Conservation (phyloP, 78 protist genomes). For the Creolimax fragrantissima region DNA sequence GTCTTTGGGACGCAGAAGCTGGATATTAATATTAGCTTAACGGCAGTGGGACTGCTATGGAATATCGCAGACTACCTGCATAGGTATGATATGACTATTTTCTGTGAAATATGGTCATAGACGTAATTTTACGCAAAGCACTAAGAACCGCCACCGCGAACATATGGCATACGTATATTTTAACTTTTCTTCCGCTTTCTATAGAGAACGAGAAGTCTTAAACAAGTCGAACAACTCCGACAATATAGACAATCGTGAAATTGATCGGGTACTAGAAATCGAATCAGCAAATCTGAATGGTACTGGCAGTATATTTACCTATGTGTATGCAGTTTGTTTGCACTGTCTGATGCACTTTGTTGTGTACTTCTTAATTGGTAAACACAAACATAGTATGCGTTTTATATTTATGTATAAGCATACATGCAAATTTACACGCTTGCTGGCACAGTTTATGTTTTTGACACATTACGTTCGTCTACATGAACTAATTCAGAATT, state of each 20-base stretch:
- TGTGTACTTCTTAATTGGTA: too few species aligned
- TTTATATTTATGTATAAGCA: not conserved
- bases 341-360: too few species aligned
- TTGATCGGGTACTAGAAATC: not conserved
- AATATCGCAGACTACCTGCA: slow-evolving; percentile 19
- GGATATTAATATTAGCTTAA: slow-evolving; percentile 31
- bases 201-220: not conserved
- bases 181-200: too few species aligned
- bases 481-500: not conserved
- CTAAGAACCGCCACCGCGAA: too few species aligned
- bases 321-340: too few species aligned
- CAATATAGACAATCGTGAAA: not conserved
- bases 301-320: not conserved
- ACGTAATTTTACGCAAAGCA: too few species aligned
- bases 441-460: not conserved
- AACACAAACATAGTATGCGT: too few species aligned
- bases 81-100: not conserved
- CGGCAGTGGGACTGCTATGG: slow-evolving; percentile 42
- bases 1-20: slow-evolving; percentile 9
- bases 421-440: not conserved
- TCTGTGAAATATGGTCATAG: not conserved
- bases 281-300: not conserved
- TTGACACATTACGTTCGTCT: not conserved
- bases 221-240: not conserved
- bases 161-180: too few species aligned